Evolutionary conservation across 2,329 filamentous ascomycete genomes (phyloP), one percentile per base, ranked within the genome.

Genomic region (Epichloe baconii): DNA sequence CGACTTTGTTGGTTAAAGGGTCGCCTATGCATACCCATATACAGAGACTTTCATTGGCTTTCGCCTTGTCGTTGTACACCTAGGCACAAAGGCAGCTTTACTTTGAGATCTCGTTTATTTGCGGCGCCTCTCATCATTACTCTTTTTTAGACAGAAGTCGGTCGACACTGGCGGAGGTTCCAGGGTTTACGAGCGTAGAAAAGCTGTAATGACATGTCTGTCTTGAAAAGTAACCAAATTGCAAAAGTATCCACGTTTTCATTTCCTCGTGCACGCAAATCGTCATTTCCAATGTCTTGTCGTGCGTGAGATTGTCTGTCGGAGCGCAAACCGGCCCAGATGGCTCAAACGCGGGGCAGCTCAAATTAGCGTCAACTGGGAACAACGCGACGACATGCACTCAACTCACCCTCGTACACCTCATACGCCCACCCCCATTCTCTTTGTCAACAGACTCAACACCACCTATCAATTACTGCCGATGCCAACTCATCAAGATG

Each of bases 1-100:
- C 17, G 60, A 64, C 56, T 64, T 63, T 50, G 54, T 64, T 38
- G 54, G 54, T 11, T 60, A 55, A 54, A 37, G 5, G 4, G 15
- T 37, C 37, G 8, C 8, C 36, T 14, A 38, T 38, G 34, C 26
- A 19, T 12, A 12, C 19, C 23, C 23, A 26, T 7, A 2, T 26
- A 26, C 23, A 26, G 6, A 26, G 23, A 26, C 23, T 7, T 26
- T 26, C 1, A 7, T 6, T 23, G 23, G 23, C 23, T 7, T 6
- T 23, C 5, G 23, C 23, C 23, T 23, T 6, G 23, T 23, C 23
- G 23, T 23, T 6, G 23, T 23, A 23, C 23, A 23, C 23, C 6
- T 23, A 23, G 19, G 36, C 15, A 34, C 17, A 34, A 19, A 10
- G 23, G 8, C 42, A n/a, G 42, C 12, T 44, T 44, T 10, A 23